phyloP scores from a whole-genome alignment of 148 eudicot genomes.

The Pharnaceum exiguum region DNA sequence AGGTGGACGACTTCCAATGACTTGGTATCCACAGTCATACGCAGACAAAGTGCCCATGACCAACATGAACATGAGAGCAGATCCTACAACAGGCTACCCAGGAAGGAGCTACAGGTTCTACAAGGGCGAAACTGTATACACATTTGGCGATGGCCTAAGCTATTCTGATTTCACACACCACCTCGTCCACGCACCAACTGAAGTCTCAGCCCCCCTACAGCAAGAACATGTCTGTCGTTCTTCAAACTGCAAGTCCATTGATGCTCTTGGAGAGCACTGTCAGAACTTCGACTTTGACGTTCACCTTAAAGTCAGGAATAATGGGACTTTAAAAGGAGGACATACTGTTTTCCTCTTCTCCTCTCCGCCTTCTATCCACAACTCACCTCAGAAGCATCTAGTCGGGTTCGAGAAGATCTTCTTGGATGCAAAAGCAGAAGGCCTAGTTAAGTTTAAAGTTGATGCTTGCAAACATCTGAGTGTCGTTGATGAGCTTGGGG shows the following conservation, averaged over 20 bases:
- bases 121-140: constrained; percentile 54
- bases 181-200: constrained; percentile 51
- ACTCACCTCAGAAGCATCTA: constrained; percentile 71
- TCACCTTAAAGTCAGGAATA: constrained; percentile 52
- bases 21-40: constrained; percentile 80
- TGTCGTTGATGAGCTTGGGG: constrained; percentile 65
- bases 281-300: constrained; percentile 40
- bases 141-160: constrained; percentile 69
- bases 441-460: constrained; percentile 45
- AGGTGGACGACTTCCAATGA: constrained; percentile 83
- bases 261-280: constrained; percentile 46
- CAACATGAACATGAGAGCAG: constrained; percentile 78
- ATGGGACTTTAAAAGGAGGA: constrained; percentile 48
- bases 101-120: constrained; percentile 77
- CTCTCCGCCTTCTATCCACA: constrained; percentile 56
- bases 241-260: constrained; percentile 55
- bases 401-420: constrained; percentile 64
- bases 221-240: constrained; percentile 51
- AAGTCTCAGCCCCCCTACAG: constrained; percentile 44
- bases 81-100: constrained; percentile 63
- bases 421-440: constrained; percentile 48
- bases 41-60: constrained; percentile 65
- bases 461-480: constrained; percentile 88
- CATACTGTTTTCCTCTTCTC: constrained; percentile 67
- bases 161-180: constrained; percentile 47